phyloP scores from a whole-genome alignment of 2,329 filamentous ascomycete genomes.

The Tolypocladium album region DNA sequence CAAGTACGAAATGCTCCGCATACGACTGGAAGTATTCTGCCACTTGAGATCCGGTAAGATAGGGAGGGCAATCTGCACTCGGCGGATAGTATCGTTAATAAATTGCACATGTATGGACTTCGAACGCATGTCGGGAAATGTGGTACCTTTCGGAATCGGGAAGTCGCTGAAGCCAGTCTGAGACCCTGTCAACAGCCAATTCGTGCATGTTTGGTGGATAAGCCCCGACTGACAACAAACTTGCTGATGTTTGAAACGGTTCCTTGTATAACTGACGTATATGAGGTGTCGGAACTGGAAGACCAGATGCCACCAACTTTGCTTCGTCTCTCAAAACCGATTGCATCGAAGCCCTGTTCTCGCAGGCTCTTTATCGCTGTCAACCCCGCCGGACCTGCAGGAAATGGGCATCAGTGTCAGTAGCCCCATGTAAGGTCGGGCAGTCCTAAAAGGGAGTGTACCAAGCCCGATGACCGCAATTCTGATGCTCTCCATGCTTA shows the following conservation, averaged over 20 bases:
- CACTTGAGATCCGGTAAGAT: slow-evolving; percentile 15
- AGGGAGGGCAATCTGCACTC: slow-evolving; percentile 7
- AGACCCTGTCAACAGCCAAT: neutral
- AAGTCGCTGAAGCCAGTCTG: slow-evolving; percentile 26
- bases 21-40: slow-evolving; percentile 22
- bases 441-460: slow-evolving; percentile 2
- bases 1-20: slow-evolving; percentile 20
- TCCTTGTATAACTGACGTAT: slow-evolving; percentile 1
- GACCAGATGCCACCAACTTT: slow-evolving; percentile 31
- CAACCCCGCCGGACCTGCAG: slow-evolving; percentile 1
- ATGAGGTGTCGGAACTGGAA: neutral
- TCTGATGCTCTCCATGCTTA: neutral
- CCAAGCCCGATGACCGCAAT: slow-evolving; percentile 18
- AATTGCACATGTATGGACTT: neutral
- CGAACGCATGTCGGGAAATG: neutral
- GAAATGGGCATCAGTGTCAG: neutral
- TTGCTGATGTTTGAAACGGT: slow-evolving; percentile 5
- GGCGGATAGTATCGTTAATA: neutral
- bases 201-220: no score
- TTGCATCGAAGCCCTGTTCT: slow-evolving; percentile 32
- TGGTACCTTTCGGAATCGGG: slow-evolving; percentile 17
- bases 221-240: slow-evolving; percentile 1
- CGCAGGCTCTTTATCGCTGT: slow-evolving; percentile 23
- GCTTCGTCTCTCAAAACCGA: slow-evolving; percentile 29
- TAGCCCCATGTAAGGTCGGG: neutral